These are phyloP conservation scores for Schizosaccharomyces cryophilus DNA, from an alignment of 805 yeast genomes.

Conservation along the genomic window DNA sequence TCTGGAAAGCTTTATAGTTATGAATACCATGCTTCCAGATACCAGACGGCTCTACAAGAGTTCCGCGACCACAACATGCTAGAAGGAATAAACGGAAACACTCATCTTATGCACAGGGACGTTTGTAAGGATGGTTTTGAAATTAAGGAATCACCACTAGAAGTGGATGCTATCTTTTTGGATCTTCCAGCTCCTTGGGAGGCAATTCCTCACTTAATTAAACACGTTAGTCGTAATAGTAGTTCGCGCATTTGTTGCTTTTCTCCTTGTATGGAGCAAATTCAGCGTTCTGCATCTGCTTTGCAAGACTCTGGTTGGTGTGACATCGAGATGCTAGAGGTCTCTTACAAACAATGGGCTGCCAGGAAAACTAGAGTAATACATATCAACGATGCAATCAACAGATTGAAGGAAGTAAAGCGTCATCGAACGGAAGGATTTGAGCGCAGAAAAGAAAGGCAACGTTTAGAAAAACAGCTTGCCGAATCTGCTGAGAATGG, in stretches of 20 bases:
- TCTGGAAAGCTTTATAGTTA: constrained; percentile 51
- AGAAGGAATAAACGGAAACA: constrained; percentile 16
- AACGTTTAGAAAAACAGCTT: constrained; percentile 5
- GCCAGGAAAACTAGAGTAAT: constrained; percentile 74
- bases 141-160: constrained; percentile 13
- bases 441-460: constrained; percentile 11
- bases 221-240: constrained; percentile 29
- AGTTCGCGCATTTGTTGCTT: constrained; percentile 70
- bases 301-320: constrained; percentile 60
- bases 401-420: constrained; percentile 57
- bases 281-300: constrained; percentile 57
- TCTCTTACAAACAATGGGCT: constrained; percentile 66
- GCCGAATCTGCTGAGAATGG: not conserved
- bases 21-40: constrained; percentile 79
- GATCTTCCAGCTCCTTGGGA: constrained; percentile 96
- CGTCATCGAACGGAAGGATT: constrained; percentile 22
- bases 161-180: constrained; percentile 34
- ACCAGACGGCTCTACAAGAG: constrained; percentile 51
- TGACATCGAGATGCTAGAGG: constrained; percentile 74
- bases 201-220: constrained; percentile 53
- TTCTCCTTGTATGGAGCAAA: constrained; percentile 95
- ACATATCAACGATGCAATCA: constrained; percentile 54
- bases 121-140: constrained; percentile 70
- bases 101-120: constrained; percentile 67
- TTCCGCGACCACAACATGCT: constrained; percentile 45